phyloP scores from a whole-genome alignment of 1,284 basidiomycete species.

The Sphagnurus paluster region DNA sequence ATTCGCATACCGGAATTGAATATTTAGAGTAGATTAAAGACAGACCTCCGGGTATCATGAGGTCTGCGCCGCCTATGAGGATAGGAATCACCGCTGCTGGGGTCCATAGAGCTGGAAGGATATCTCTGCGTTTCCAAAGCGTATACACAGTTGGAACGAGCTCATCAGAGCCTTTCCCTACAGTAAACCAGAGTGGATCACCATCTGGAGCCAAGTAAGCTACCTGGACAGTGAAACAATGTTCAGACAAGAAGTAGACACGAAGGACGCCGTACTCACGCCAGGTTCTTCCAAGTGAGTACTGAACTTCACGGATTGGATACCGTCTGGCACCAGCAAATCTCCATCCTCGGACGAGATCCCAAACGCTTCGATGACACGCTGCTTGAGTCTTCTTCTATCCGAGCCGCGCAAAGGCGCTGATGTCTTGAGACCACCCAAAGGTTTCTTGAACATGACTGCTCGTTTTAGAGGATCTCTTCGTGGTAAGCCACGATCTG shows the following conservation, averaged over 20 bases:
- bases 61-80: conserved; percentile 69
- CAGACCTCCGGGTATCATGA: conserved; percentile 80
- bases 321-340: conserved; percentile 67
- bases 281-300: conserved; percentile 64
- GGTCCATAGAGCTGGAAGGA: conserved; percentile 68
- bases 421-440: conserved; percentile 66
- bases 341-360: conserved; percentile 53
- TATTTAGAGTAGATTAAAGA: conserved; percentile 10
- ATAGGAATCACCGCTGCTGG: conserved; percentile 63
- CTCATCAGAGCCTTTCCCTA: conserved; percentile 66
- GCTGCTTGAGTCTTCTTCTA: conserved; percentile 65
- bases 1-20: conserved; percentile 1
- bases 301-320: conserved; percentile 63
- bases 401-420: conserved; percentile 72
- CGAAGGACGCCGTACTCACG: conserved; percentile 39
- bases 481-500: background rate
- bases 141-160: conserved; percentile 80
- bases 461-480: background rate
- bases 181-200: conserved; percentile 81
- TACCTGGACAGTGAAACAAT: conserved; percentile 39
- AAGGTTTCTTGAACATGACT: conserved; percentile 79
- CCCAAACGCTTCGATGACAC: conserved; percentile 48
- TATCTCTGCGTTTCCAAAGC: conserved; percentile 66
- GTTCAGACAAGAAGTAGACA: background rate
- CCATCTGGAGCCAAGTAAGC: conserved; percentile 68